Conservation (phyloP, 768 basidiomycete genomes). For the Lactifluus hygrophoroides region DNA sequence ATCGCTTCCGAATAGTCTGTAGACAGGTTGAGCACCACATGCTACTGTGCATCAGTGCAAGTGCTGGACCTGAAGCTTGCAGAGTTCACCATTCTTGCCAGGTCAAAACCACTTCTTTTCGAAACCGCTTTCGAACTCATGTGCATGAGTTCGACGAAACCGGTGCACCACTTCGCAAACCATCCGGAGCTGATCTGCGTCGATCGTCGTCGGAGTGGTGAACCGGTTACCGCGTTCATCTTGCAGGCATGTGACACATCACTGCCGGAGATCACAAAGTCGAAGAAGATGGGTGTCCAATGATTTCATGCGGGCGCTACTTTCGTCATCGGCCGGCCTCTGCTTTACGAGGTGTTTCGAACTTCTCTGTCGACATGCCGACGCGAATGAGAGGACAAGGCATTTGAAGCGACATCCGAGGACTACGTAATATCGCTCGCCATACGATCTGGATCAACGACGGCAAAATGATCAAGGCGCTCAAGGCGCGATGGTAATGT, state of each 20-base stretch:
- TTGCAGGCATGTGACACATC: not conserved
- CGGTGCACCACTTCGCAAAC: not conserved
- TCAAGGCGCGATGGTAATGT: not conserved
- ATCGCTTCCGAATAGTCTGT: not conserved
- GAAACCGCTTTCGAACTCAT: not conserved
- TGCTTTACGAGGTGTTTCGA: not conserved
- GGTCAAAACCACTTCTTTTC: not conserved
- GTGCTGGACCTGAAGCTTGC: not conserved
- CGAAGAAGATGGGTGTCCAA: not conserved
- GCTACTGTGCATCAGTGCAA: not conserved
- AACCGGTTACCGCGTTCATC: not conserved
- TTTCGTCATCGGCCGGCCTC: not conserved
- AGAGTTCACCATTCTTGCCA: too few relatives aligned
- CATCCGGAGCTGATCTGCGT: not conserved
- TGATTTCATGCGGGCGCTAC: not conserved
- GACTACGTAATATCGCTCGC: not conserved
- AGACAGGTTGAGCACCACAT: not conserved
- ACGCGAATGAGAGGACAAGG: not conserved
- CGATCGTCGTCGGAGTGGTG: not conserved
- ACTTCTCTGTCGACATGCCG: not conserved
- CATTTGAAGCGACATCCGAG: not conserved
- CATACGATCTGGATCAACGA: not conserved
- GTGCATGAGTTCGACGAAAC: not conserved
- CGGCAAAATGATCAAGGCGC: not conserved
- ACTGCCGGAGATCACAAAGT: too few relatives aligned